Conservation (phyloP, 805 yeast genomes). For the Jamesozyma lodderae region DNA sequence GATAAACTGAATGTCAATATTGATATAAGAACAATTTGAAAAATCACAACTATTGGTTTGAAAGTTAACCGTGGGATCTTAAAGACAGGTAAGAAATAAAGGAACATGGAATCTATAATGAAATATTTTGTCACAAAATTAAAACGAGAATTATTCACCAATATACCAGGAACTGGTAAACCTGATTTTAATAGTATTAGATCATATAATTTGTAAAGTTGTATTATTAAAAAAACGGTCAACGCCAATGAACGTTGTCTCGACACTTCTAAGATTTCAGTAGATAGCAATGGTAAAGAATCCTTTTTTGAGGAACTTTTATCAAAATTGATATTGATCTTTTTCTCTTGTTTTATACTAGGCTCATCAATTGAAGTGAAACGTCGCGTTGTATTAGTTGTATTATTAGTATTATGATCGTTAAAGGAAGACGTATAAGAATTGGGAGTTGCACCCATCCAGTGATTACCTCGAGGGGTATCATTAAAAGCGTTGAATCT, state of each 20-base stretch:
- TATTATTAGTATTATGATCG: conserved; percentile 3
- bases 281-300: conserved; percentile 47
- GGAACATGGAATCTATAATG: conserved; percentile 58
- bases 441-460: conserved; percentile 19
- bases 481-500: conserved; percentile 14
- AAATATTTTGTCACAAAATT: conserved; percentile 63
- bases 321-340: background rate
- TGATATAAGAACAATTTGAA: conserved; percentile 41
- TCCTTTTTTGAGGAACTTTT: background rate
- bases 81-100: conserved; percentile 64
- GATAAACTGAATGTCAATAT: conserved; percentile 46
- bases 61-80: conserved; percentile 70
- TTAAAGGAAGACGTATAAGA: background rate
- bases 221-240: conserved; percentile 64
- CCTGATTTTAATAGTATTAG: conserved; percentile 48
- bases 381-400: conserved; percentile 9
- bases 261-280: conserved; percentile 56
- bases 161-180: conserved; percentile 24
- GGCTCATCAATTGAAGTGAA: conserved; percentile 1
- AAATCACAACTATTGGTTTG: conserved; percentile 43
- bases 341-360: background rate
- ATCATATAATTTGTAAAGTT: conserved; percentile 78
- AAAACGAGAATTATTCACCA: conserved; percentile 40
- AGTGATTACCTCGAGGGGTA: conserved; percentile 27
- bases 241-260: conserved; percentile 64